Base-by-base conservation (phyloP, 257 asterid species). In the Ligustrum vulgare region DNA sequence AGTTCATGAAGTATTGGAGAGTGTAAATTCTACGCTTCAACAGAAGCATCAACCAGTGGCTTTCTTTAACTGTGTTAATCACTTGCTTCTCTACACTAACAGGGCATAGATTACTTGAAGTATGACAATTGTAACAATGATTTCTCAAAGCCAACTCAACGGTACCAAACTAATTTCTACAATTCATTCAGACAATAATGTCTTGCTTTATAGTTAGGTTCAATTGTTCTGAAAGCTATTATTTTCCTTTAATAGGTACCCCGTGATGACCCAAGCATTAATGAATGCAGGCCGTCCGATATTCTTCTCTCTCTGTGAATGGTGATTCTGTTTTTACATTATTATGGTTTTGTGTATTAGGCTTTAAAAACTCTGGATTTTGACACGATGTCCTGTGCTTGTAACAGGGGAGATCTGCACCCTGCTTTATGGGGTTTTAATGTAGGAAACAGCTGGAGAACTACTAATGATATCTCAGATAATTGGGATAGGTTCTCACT, bases 91-190 rank as follows among this genome's bases (percentile, higher is more conserved):
- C 67, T 60, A 9, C 18, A 23, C 23, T 82, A 66, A 66, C 88
- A 94, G 97, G 98, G 98, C 49, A 86, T 94, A 64, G 99, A 94
- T 86, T 94, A 92, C 64, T 80, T 94, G 85, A 94, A 92, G 88
- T 94, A 94, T 51, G 99, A 94, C 72, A 92, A 94, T 72, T 94
- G 99, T 71, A 75, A 84, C 89, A 93, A 72, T 11, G 93, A 80
- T 65, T 97, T 90, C 75, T 64, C 89, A 64, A 92, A 79, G 85
- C 98, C 99, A 73, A 80, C 85, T 9, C 78, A 73, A 34, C 77
- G 97, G 97, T 90, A 86, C 69, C 23, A 63, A 72, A 70, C 34
- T 60, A 35, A 22, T 60, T 60, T 60, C 35, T 8, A 25, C 2
- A 1, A 10, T 60, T 2, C 16, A 22, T 60, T 7, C 7, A 22